Evolutionary conservation across 352 stramenopile species (phyloP).

Genomic region (Thalassiosira mediterranea): DNA sequence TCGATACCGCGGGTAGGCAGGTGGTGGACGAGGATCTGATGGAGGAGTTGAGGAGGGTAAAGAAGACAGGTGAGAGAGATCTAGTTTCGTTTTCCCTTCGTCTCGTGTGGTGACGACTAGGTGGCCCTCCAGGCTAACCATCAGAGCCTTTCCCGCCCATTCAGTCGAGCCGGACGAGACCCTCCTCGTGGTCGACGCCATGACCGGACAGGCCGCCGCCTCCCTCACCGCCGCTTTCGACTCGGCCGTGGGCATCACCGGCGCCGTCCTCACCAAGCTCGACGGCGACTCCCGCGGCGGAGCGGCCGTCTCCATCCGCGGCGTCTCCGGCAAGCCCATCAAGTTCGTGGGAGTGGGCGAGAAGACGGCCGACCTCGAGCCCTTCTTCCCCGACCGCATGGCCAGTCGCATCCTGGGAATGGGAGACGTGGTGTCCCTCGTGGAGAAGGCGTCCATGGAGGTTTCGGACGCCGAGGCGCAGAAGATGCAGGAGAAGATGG

Average conservation of each 20-base stretch:
- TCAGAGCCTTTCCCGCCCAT: no score
- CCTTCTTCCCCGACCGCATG: slow-evolving; percentile 89
- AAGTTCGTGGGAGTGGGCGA: slow-evolving; percentile 89
- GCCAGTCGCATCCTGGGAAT: slow-evolving; percentile 89
- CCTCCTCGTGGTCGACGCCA: slow-evolving; percentile 89
- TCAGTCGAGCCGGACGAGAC: slow-evolving; percentile 84
- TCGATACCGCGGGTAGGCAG: slow-evolving; percentile 88
- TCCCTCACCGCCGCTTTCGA: slow-evolving; percentile 87
- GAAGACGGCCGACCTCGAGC: slow-evolving; percentile 84
- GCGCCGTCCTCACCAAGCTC: slow-evolving; percentile 87
- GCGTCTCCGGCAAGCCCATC: slow-evolving; percentile 86
- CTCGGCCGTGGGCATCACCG: slow-evolving; percentile 83
- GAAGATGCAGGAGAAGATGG: slow-evolving; percentile 85
- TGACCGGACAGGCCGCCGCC: slow-evolving; percentile 89
- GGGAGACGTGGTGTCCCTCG: slow-evolving; percentile 87
- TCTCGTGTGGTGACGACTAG: no score
- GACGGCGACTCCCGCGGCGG: slow-evolving; percentile 88
- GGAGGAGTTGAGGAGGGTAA: slow-evolving; percentile 80
- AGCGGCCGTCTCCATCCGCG: slow-evolving; percentile 80
- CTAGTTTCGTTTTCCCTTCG: no score
- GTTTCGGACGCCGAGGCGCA: slow-evolving; percentile 82
- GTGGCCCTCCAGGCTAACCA: no score
- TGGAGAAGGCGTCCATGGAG: slow-evolving; percentile 87
- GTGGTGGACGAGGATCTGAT: slow-evolving; percentile 86
- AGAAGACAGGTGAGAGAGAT: no score